Conservation (phyloP, 1,284 basidiomycete genomes). For the Rhodotorula glutinis region DNA sequence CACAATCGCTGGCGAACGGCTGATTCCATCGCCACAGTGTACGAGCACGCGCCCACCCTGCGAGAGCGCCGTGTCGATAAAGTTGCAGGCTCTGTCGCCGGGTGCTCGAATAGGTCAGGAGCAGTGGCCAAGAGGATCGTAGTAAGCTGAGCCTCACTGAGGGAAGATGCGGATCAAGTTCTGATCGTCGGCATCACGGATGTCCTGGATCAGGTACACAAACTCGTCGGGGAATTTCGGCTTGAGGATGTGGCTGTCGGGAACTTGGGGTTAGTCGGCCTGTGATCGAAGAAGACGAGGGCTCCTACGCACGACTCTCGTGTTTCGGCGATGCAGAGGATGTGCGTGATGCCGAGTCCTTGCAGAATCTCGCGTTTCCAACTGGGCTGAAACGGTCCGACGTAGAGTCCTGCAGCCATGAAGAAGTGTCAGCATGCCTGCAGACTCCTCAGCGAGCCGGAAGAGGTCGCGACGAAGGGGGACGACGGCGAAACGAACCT, state of each 20-base stretch:
- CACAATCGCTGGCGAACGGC: conserved; percentile 45
- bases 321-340: conserved; percentile 51
- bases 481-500: conserved; percentile 20
- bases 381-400: conserved; percentile 84
- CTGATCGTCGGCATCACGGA: conserved; percentile 72
- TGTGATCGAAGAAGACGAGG: neutral
- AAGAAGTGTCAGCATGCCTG: neutral
- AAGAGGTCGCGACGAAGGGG: no score
- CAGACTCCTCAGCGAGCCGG: no score
- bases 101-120: neutral
- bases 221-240: conserved; percentile 80
- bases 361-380: conserved; percentile 69
- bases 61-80: conserved; percentile 39
- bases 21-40: conserved; percentile 45
- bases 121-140: accelerated
- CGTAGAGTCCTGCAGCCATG: conserved; percentile 57
- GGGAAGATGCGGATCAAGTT: conserved; percentile 43
- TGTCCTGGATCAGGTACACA: conserved; percentile 74
- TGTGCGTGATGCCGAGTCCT: conserved; percentile 71
- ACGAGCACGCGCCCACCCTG: conserved; percentile 40
- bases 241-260: conserved; percentile 59
- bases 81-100: conserved; percentile 30
- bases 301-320: conserved; percentile 55
- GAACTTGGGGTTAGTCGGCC: neutral
- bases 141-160: conserved; percentile 21